These are phyloP conservation scores for Tagetes erecta DNA, from an alignment of 129 eudicot genomes.

Conservation along the genomic window DNA sequence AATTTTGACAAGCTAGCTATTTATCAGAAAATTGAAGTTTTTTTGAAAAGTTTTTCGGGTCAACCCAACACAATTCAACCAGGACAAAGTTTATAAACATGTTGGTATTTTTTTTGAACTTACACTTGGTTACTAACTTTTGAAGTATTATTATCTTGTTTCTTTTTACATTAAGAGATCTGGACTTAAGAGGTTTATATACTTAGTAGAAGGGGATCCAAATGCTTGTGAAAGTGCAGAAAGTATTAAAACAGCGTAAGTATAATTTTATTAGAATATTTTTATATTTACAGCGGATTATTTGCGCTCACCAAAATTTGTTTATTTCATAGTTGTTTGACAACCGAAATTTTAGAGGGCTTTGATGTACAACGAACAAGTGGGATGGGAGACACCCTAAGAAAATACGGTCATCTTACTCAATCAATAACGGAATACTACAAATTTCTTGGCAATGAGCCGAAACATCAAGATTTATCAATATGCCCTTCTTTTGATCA, in stretches of 20 bases:
- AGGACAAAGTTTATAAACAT: conserved; percentile 3
- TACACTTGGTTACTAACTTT: conserved; percentile 6
- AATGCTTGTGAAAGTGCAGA: conserved; percentile 89
- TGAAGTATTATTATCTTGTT: background rate
- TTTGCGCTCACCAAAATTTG: conserved; percentile 1
- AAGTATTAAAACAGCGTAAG: conserved; percentile 98
- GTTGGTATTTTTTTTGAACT: conserved; percentile 1
- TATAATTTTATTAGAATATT: conserved; percentile 2
- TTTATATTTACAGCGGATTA: background rate
- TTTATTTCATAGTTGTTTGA: conserved; percentile 69
- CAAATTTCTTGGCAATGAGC: conserved; percentile 41
- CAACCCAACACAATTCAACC: background rate
- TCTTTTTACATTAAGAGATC: conserved; percentile 54
- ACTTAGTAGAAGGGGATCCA: conserved; percentile 91
- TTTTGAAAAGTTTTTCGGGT: background rate
- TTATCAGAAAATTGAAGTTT: background rate
- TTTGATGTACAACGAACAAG: conserved; percentile 94
- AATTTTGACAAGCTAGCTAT: background rate
- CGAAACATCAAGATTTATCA: conserved; percentile 23
- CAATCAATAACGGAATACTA: conserved; percentile 63
- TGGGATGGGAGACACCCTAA: conserved; percentile 74
- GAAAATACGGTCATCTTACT: conserved; percentile 73
- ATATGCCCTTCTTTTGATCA: conserved; percentile 60
- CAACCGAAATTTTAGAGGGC: conserved; percentile 93
- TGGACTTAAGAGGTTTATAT: conserved; percentile 90